Evolutionary conservation across 108 stramenopile species (phyloP), one percentile per base, ranked within the genome.

Genomic region (Cyclostephanos tholiformis): DNA sequence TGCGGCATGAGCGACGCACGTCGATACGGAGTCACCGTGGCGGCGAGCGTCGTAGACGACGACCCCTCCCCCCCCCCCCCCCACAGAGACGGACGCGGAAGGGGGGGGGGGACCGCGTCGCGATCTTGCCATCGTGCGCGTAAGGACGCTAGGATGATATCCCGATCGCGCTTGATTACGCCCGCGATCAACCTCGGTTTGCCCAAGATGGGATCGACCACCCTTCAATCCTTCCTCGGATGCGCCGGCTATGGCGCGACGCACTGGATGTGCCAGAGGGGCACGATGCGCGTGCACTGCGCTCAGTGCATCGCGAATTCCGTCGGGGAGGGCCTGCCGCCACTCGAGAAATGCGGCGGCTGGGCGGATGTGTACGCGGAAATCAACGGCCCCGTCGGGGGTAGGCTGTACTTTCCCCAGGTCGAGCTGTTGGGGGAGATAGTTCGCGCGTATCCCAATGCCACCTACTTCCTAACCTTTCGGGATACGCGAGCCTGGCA

Each of bases 381-480:
- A 44, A 36, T 62, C 38, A 22, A 62, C 30, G 61, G 61, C 39
- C 19, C 6, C 3, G 41, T 19, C n/a, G 38, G 41, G 17, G n/a
- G 38, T 0, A 44, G 6, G 20, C 10, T 38, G 35, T 62, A 62
- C 30, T 68, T 52, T 43, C 51, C 53, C 9, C 53, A 75, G 30
- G 36, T 75, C 16, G 32, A 58, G 29, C 32, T 67, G 1, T 46
- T 75, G 29, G 65, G 67, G 29, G 74, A 75, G 36, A 60, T 75
- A 6, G 20, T 62, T 1, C 17, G 8, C 13, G 62, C 27, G 41
- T 49, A 68, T 22, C 67, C 61, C 49, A 76, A 76, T 26, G 67
- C 75, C 13, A 76, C 75, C 1, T 76, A 36, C 65, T 17, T 76
- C 20, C 35, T 76, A 22, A 76, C 75, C 23, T 76, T 76, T 30